Base-by-base conservation (phyloP, 2,329 filamentous ascomycete species). In the Diaporthe vexans region DNA sequence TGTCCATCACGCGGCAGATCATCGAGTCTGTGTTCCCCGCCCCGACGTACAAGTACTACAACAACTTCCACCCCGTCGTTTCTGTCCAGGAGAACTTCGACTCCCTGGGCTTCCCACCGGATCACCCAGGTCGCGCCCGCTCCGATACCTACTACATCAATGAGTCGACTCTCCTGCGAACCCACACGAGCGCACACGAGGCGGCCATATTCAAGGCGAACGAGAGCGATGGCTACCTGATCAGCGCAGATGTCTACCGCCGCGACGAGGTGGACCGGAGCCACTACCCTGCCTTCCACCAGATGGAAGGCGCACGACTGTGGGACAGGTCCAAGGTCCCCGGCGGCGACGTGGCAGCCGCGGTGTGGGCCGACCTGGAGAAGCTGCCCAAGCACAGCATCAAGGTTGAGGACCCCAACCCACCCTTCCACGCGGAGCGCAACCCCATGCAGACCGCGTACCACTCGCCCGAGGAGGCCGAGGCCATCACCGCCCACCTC, bases 61-160 rank as follows among this genome's bases (percentile, higher is more conserved):
- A 94, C 80, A 87, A 91, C 71, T 91, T 95, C 79, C 92, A 93
- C 78, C 96, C 97, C 0, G 91, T 98, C 54, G 97, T 98, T 33
- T 92, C 93, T 46, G 94, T 94, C 2, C 84, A 88, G 15, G 94
- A 98, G 81, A 99, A 99, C 83, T 99, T 99, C 81, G 97, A 99
- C 84, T 97, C 95, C n/a, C 87, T 99, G 10, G 95, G 95, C 58
- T 98, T 99, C 81, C 93, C 95, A 0, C 80, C 88, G 9, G 94
- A 98, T 82, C 97, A 99, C 80, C 94, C 95, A 5, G 97, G 97
- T 75, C 93, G 97, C 68, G 94, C 91, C 77, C 91, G 91, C 78
- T 96, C 94, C 19, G 97, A 99, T 84, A 98, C 97, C 0, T 99
- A 98, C 87, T 99, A 99, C 83, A 85, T 99, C 80, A 98, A 98